phyloP scores from a whole-genome alignment of 2,329 filamentous ascomycete genomes.

The Sphaerulina vaccinii region DNA sequence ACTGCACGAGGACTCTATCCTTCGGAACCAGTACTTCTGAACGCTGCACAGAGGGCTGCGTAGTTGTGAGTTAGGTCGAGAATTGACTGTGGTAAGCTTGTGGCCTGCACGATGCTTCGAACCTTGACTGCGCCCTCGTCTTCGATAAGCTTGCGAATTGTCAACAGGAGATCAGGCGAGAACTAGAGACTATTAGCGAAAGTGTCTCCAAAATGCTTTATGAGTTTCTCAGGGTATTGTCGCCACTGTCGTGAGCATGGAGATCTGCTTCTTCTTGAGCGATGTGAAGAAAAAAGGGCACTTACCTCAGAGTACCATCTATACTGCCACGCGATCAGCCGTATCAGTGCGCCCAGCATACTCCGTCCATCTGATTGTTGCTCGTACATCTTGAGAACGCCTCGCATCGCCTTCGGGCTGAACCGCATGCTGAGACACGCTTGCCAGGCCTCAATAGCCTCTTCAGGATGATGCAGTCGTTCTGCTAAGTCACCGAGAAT shows the following conservation, averaged over 20 bases:
- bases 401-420: conserved; percentile 86
- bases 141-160: conserved; percentile 89
- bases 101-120: conserved; percentile 93
- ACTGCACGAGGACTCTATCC: conserved; percentile 41
- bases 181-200: conserved; percentile 58
- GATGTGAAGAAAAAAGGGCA: no score
- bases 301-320: conserved; percentile 93
- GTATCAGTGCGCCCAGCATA: conserved; percentile 80
- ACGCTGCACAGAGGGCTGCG: conserved; percentile 88
- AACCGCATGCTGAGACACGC: conserved; percentile 85
- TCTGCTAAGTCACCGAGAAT: conserved; percentile 91
- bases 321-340: conserved; percentile 96
- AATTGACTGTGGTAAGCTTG: conserved; percentile 87
- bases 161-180: conserved; percentile 83
- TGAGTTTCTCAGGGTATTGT: neutral
- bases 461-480: conserved; percentile 85
- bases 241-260: no score
- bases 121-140: conserved; percentile 98
- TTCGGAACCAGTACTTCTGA: conserved; percentile 90
- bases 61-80: conserved; percentile 96
- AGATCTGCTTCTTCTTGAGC: no score
- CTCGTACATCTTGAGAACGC: conserved; percentile 78
- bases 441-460: conserved; percentile 90
- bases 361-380: conserved; percentile 75
- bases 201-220: no score